Evolutionary conservation across 768 basidiomycete genomes (phyloP).

Genomic region (Leccinum incarnatum): DNA sequence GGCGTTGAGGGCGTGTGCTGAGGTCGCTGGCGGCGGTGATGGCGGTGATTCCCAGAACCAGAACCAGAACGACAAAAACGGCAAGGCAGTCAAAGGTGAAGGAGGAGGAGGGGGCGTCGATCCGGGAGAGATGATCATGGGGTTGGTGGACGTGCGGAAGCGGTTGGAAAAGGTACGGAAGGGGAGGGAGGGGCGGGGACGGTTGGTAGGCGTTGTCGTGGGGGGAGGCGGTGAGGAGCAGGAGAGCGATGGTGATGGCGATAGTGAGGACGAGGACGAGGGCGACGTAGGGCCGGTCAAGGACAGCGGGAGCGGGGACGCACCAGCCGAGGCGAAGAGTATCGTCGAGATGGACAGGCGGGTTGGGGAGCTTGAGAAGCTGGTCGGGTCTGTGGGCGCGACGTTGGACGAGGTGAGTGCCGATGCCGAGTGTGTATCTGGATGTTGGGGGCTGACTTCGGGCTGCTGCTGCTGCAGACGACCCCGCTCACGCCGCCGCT

Average conservation of each 20-base stretch:
- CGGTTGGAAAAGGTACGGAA: constrained; percentile 66
- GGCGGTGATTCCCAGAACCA: too few relatives aligned
- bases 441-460: constrained; percentile 1
- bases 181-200: constrained; percentile 62
- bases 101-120: constrained; percentile 45
- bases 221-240: constrained; percentile 12
- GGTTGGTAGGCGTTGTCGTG: constrained; percentile 60
- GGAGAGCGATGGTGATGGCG: neutral
- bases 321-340: constrained; percentile 40
- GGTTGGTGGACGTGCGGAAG: constrained; percentile 70
- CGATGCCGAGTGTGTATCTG: neutral
- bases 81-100: constrained; percentile 29
- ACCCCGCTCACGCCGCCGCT: constrained; percentile 76
- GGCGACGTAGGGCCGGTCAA: neutral
- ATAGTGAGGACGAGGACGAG: constrained; percentile 1
- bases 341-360: constrained; percentile 80
- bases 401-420: constrained; percentile 61
- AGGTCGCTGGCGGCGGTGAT: too few relatives aligned
- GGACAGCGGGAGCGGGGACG: constrained; percentile 12
- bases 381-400: constrained; percentile 79
- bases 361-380: constrained; percentile 76
- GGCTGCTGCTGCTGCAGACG: constrained; percentile 39
- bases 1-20: constrained; percentile 49
- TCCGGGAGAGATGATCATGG: constrained; percentile 72
- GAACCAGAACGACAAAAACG: neutral